A percentile compares a stretch with the other conserved stretches of the same genome.
phyloP scores from a whole-genome alignment of 2,329 filamentous ascomycete genomes.

The Ceratocystis cubensis region DNA sequence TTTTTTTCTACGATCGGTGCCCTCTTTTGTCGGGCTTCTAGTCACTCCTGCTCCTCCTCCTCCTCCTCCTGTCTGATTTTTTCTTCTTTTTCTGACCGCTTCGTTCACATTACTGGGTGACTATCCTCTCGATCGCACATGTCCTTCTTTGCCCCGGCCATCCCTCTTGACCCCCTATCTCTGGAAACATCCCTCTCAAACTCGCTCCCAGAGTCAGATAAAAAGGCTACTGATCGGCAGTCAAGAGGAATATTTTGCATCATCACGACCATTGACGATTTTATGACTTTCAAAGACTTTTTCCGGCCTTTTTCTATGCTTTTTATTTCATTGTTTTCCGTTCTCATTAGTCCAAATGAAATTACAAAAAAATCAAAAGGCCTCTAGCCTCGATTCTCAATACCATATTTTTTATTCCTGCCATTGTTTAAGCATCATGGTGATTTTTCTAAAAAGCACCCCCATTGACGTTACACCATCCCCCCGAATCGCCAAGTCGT shows the following conservation, averaged over 20 bases:
- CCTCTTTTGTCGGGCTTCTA: neutral
- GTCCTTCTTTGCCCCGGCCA: slow-evolving; percentile 2
- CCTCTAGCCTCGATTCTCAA: neutral
- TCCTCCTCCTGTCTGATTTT: neutral
- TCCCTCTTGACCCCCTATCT: neutral
- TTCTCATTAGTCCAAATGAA: neutral
- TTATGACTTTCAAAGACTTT: slow-evolving; percentile 14
- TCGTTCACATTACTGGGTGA: slow-evolving; percentile 3
- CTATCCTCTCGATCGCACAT: slow-evolving; percentile 6
- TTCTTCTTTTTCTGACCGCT: slow-evolving; percentile 7
- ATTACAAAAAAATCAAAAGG: neutral
- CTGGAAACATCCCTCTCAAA: neutral
- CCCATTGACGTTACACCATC: neutral
- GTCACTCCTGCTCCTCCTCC: neutral
- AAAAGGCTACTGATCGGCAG: neutral
- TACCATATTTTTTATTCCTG: neutral
- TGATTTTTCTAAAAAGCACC: too few species aligned
- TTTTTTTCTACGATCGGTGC: neutral
- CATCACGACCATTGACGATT: slow-evolving; percentile 15
- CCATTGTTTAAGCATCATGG: too few species aligned
- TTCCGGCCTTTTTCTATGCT: neutral
- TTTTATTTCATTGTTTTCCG: neutral
- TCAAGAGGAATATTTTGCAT: slow-evolving; percentile 6
- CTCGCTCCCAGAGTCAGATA: neutral
- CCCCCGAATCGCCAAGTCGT: neutral